Base-by-base conservation (phyloP, 768 basidiomycete genomes). In the Phanerochaete carnosa region DNA sequence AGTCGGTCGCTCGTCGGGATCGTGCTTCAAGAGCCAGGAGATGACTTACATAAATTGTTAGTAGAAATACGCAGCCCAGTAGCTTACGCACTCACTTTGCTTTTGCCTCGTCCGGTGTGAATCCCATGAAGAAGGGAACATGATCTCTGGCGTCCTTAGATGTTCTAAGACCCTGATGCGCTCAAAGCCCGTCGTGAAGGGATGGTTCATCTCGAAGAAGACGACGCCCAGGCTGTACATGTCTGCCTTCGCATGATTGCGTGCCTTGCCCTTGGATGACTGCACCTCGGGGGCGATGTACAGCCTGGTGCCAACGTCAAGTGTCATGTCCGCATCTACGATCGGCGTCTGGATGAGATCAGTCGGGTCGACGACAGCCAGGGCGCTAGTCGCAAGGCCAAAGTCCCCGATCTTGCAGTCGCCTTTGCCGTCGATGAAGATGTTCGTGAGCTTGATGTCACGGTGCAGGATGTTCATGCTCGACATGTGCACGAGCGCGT, bases 141-240 rank as follows among this genome's bases (percentile, higher is more conserved):
- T 78, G 26, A 95, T 84, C 16, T 80, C 75, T 0, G 87, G 87
- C 66, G 84, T 87, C 26, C 95, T 77, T 29, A 97, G 69, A 53
- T 88, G 85, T 65, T 91, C 90, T 0, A 98, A 80, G 23, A 95
- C 93, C 1, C 82, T 85, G 39, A 91, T 90, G 23, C 95, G 86
- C 68, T 98, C 95, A 22, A 90, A 81, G 1, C 84, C 87, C 0
- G 95, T 97, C 12, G 83, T 76, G 74, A 97, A 94, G 19, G 77
- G 68, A 73, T 88, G 92, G 72, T 93, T 95, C 94, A 97, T 96
- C 76, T 98, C 95, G 68, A 98, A 97, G 74, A 97, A 97, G 15
- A 97, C 95, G 64, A 98, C 87, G 25, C 95, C 95, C 11, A 96
- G 82, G 71, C 93, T 94, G 70, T 95, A 98, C 83, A 98, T 88